Conservation (phyloP, 1,284 basidiomycete species). For the Apiotrichum siamense region DNA sequence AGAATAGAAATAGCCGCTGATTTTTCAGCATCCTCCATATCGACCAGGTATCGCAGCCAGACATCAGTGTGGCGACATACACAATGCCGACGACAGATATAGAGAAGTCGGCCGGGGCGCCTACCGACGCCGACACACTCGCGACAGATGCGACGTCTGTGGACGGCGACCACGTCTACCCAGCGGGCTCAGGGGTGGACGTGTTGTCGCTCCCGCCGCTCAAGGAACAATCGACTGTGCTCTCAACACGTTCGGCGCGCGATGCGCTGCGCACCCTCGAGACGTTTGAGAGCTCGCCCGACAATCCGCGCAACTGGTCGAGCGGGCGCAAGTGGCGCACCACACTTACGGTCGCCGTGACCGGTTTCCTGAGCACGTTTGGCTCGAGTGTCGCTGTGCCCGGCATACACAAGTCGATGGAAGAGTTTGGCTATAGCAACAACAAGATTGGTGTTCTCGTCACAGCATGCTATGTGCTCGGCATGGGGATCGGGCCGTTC, state of each 20-base stretch:
- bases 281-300: conserved; percentile 25
- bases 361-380: conserved; percentile 42
- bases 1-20: too few relatives aligned
- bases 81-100: background rate
- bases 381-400: conserved; percentile 43
- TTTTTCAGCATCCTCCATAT: too few relatives aligned
- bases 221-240: conserved; percentile 10
- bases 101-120: background rate
- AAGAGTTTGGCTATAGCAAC: conserved; percentile 32
- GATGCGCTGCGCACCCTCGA: conserved; percentile 25
- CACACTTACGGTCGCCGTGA: conserved; percentile 32
- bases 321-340: conserved; percentile 28
- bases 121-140: background rate
- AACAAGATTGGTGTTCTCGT: conserved; percentile 39
- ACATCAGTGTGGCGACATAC: background rate
- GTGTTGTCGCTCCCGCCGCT: conserved; percentile 1
- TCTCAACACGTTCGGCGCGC: conserved; percentile 22
- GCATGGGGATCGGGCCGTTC: conserved; percentile 47
- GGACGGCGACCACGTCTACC: background rate
- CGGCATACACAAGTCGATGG: conserved; percentile 29
- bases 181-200: too few relatives aligned
- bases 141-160: background rate
- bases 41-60: background rate
- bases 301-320: conserved; percentile 41
- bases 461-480: conserved; percentile 40